Percentiles rank a stretch among this genome's conserved stretches.
Conservation (phyloP, 306 rosid species). For the Senna siamea region DNA sequence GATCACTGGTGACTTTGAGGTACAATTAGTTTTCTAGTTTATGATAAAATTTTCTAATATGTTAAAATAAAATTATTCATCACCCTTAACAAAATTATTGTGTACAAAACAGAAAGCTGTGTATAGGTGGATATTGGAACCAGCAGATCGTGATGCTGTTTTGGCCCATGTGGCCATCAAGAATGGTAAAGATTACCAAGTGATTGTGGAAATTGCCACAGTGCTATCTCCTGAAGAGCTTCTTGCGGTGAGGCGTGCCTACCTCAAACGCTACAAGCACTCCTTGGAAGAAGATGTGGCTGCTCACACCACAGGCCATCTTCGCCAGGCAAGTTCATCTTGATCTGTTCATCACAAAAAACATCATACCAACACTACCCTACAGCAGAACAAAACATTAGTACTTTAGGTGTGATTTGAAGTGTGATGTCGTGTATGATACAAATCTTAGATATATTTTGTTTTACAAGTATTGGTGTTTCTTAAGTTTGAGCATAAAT, state of each 20-base stretch:
- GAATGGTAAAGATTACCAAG: constrained; percentile 48
- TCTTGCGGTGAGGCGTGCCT: constrained; percentile 67
- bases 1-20: constrained; percentile 86
- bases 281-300: constrained; percentile 92
- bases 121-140: constrained; percentile 68
- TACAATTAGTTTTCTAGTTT: constrained; percentile 15
- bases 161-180: constrained; percentile 59
- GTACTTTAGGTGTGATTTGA: too few relatives aligned
- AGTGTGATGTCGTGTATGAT: too few relatives aligned
- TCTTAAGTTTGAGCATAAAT: background rate
- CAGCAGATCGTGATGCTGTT: constrained; percentile 63
- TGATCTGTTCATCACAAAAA: too few relatives aligned
- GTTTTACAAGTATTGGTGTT: background rate
- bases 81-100: background rate
- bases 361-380: too few relatives aligned
- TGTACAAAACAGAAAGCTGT: constrained; percentile 52
- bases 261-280: constrained; percentile 68
- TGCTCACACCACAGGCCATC: constrained; percentile 61
- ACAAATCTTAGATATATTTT: too few relatives aligned
- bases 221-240: constrained; percentile 75
- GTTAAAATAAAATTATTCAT: too few relatives aligned
- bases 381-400: too few relatives aligned
- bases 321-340: constrained; percentile 63
- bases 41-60: background rate
- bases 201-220: constrained; percentile 71